Evolutionary conservation across 192 early-diverging fungal genomes (phyloP).

Genomic region (Entomortierella parvispora): DNA sequence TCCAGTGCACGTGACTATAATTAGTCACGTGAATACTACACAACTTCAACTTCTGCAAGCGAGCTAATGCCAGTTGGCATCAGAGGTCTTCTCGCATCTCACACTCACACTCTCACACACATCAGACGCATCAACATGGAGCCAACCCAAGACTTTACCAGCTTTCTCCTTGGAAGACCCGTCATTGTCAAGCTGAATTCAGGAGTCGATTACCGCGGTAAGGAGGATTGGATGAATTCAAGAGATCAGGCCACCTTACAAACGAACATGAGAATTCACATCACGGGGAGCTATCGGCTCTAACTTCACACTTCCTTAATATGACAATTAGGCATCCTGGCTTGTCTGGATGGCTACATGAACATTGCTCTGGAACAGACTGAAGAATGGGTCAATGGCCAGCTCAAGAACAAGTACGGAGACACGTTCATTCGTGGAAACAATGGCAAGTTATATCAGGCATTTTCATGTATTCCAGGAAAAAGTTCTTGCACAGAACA

Average conservation of each 20-base stretch:
- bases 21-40: constrained; percentile 10
- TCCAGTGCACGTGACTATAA: too few relatives aligned
- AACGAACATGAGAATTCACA: not conserved
- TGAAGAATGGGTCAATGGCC: constrained; percentile 95
- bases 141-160: constrained; percentile 91
- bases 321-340: constrained; percentile 81
- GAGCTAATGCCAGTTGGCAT: too few relatives aligned
- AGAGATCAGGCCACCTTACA: not conserved
- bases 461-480: not conserved
- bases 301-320: not conserved
- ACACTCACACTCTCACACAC: not conserved
- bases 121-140: constrained; percentile 48
- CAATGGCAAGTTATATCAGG: constrained; percentile 70
- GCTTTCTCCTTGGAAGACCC: constrained; percentile 80
- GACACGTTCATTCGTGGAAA: constrained; percentile 98
- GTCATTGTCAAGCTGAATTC: constrained; percentile 96
- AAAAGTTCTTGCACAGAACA: not conserved
- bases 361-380: constrained; percentile 98
- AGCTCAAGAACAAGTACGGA: constrained; percentile 91
- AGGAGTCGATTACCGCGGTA: constrained; percentile 95
- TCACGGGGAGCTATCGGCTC: not conserved
- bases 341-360: constrained; percentile 96
- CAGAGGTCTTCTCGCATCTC: too few relatives aligned
- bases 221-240: not conserved
- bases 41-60: too few relatives aligned